Conservation (phyloP, 2,329 filamentous ascomycete genomes). For the Bipolaris victoriae region DNA sequence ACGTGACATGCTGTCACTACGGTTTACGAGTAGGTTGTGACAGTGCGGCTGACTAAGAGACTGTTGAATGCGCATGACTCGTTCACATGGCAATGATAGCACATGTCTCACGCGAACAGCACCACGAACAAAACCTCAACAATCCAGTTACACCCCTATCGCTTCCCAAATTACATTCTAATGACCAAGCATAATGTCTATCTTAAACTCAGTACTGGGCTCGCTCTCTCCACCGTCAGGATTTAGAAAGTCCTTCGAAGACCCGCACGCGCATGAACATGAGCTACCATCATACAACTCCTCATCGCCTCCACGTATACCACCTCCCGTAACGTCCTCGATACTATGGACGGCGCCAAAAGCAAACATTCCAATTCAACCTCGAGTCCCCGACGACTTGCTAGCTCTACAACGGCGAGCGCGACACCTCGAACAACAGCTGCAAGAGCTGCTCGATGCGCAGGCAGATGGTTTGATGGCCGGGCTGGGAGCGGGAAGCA, state of each 20-base stretch:
- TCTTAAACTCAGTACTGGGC: constrained; percentile 46
- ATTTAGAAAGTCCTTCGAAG: constrained; percentile 45
- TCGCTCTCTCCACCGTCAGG: constrained; percentile 44
- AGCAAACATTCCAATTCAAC: constrained; percentile 31
- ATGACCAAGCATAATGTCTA: constrained; percentile 33
- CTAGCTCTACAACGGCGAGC: constrained; percentile 60
- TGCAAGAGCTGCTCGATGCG: constrained; percentile 66
- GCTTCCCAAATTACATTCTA: not conserved
- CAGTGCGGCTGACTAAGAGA: constrained; percentile 30
- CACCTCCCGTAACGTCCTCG: constrained; percentile 43
- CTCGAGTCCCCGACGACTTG: constrained; percentile 50
- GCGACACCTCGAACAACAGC: constrained; percentile 61
- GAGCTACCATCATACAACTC: constrained; percentile 45
- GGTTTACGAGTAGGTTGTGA: constrained; percentile 4
- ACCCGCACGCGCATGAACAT: constrained; percentile 43
- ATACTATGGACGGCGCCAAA: constrained; percentile 41
- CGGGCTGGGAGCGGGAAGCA: constrained; percentile 50
- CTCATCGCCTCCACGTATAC: constrained; percentile 42
- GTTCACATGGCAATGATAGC: constrained; percentile 37
- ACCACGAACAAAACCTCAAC: constrained; percentile 7
- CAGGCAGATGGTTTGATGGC: constrained; percentile 64
- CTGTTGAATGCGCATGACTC: constrained; percentile 33
- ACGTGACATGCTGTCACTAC: not conserved
- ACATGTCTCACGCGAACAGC: constrained; percentile 32
- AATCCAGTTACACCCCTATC: constrained; percentile 5